phyloP scores from a whole-genome alignment of 1,139 yeast species.

The Kodamaea sp. region DNA sequence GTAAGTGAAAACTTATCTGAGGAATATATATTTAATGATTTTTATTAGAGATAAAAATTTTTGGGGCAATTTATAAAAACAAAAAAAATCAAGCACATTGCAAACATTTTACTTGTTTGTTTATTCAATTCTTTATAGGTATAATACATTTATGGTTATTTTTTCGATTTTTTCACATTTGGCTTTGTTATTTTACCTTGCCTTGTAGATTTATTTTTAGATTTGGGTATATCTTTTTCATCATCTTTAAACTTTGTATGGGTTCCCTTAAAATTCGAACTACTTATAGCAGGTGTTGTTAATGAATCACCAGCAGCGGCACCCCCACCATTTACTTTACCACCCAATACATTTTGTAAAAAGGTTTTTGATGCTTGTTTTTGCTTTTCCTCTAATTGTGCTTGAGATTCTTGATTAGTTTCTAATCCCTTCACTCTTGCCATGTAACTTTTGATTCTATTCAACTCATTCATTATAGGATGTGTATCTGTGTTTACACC shows the following conservation, averaged over 20 bases:
- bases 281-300: conserved; percentile 56
- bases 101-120: not conserved
- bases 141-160: conserved; percentile 6
- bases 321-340: conserved; percentile 28
- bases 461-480: conserved; percentile 66
- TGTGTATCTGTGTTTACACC: conserved; percentile 60
- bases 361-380: conserved; percentile 32
- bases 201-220: conserved; percentile 3
- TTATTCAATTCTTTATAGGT: conserved; percentile 3
- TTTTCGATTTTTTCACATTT: conserved; percentile 3
- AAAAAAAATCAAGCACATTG: not conserved
- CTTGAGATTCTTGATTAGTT: conserved; percentile 14
- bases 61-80: not conserved
- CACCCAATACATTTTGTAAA: conserved; percentile 45
- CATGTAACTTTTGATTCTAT: conserved; percentile 68
- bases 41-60: conserved; percentile 27
- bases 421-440: conserved; percentile 51
- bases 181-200: conserved; percentile 2
- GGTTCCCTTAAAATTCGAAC: conserved; percentile 52
- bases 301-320: conserved; percentile 25
- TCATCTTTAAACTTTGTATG: conserved; percentile 52
- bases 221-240: conserved; percentile 8
- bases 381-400: conserved; percentile 16
- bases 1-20: conserved; percentile 53
- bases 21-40: conserved; percentile 60